Evolutionary conservation across 2,329 filamentous ascomycete genomes (phyloP).

Genomic region (Camillea tinctor): DNA sequence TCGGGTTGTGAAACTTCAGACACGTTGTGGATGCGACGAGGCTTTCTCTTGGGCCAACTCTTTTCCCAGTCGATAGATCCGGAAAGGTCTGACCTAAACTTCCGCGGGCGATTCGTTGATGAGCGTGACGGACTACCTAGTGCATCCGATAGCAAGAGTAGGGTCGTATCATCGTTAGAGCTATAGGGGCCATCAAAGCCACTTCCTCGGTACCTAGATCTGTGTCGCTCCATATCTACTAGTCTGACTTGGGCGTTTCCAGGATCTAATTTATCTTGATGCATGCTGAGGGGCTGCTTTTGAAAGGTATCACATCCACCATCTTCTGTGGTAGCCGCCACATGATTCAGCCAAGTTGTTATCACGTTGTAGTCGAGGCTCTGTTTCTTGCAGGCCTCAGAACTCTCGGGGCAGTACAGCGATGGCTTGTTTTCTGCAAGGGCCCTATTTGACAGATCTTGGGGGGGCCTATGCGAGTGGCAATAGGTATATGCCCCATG

Average conservation of each 20-base stretch:
- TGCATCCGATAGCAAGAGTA: constrained; percentile 11
- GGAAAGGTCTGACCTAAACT: constrained; percentile 13
- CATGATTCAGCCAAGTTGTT: constrained; percentile 15
- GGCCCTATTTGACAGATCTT: constrained; percentile 15
- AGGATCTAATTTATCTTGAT: background rate
- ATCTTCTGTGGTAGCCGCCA: constrained; percentile 1
- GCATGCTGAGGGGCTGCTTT: background rate
- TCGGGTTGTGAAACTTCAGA: constrained; percentile 25
- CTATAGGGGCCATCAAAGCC: constrained; percentile 29
- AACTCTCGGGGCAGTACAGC: constrained; percentile 10
- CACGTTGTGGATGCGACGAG: constrained; percentile 26
- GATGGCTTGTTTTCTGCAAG: constrained; percentile 15
- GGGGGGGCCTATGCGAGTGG: constrained; percentile 10
- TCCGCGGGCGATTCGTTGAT: constrained; percentile 13
- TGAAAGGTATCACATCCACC: background rate
- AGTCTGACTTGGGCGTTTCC: background rate
- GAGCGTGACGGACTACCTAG: constrained; percentile 11
- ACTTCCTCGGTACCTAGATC: constrained; percentile 11
- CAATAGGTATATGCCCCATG: constrained; percentile 9
- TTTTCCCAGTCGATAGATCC: constrained; percentile 29
- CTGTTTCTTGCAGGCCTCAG: constrained; percentile 10
- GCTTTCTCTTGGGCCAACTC: constrained; percentile 25
- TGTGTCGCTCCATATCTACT: constrained; percentile 3
- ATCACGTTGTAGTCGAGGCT: constrained; percentile 11
- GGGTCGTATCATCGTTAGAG: constrained; percentile 17